Conservation (phyloP, 257 asterid species). For the Nicotiana knightiana region DNA sequence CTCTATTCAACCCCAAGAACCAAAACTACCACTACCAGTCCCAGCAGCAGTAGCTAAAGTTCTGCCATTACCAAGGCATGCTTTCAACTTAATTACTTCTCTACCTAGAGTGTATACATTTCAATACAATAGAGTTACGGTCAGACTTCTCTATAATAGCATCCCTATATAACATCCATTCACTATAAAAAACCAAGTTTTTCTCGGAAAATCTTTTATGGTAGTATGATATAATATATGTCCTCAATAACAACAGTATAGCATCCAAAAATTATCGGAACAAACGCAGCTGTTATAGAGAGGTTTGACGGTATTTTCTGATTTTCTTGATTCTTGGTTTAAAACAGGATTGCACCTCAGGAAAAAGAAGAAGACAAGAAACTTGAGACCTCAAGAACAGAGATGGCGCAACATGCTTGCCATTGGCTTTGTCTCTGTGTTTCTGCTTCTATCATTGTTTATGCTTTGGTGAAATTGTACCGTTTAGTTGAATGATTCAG, state of each 20-base stretch:
- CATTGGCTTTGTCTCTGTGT: constrained; percentile 52
- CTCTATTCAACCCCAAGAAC: constrained; percentile 12
- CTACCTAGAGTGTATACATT: neutral
- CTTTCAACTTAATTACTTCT: neutral
- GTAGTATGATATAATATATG: too few relatives aligned
- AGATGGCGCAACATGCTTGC: constrained; percentile 25
- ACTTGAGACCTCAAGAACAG: constrained; percentile 14
- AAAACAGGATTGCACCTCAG: constrained; percentile 2
- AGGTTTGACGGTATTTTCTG: neutral
- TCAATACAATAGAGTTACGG: neutral
- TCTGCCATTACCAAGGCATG: constrained; percentile 23
- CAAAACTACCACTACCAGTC: constrained; percentile 1
- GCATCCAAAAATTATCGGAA: too few relatives aligned
- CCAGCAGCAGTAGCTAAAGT: constrained; percentile 8
- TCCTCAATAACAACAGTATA: too few relatives aligned
- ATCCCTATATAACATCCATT: too few relatives aligned
- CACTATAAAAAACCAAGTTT: too few relatives aligned
- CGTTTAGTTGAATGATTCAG: constrained; percentile 14
- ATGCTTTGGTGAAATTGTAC: constrained; percentile 48
- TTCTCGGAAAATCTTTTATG: too few relatives aligned
- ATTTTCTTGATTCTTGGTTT: neutral
- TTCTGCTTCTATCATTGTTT: constrained; percentile 47
- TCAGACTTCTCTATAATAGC: too few relatives aligned
- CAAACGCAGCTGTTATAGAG: too few relatives aligned
- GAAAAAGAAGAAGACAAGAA: constrained; percentile 7